These are phyloP conservation scores for Podaxis sp. DNA, from an alignment of 768 basidiomycete species.

Conservation along the genomic window DNA sequence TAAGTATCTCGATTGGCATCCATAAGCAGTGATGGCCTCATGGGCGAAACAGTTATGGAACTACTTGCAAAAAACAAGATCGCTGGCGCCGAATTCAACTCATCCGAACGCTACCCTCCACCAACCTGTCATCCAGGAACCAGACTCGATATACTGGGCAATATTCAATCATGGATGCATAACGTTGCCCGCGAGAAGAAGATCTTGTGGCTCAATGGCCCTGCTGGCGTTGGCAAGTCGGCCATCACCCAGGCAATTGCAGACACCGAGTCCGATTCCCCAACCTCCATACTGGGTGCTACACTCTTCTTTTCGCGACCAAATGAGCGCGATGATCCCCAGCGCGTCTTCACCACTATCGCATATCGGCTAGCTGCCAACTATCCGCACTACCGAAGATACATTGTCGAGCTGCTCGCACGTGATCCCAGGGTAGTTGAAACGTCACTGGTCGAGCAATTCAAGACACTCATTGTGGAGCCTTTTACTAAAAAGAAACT, in stretches of 20 bases:
- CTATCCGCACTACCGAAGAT: not conserved
- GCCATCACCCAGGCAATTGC: not conserved
- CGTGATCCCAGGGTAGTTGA: conserved; percentile 9
- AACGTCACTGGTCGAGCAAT: conserved; percentile 16
- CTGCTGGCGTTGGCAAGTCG: conserved; percentile 6
- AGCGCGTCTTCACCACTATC: conserved; percentile 14
- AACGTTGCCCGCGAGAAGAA: not conserved
- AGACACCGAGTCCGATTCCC: not conserved
- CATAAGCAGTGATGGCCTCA: not conserved
- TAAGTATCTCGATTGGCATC: no score
- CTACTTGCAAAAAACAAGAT: not conserved
- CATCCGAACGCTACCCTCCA: not conserved
- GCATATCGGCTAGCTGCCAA: conserved; percentile 22
- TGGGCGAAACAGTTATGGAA: not conserved
- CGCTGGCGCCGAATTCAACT: not conserved
- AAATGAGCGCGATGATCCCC: not conserved
- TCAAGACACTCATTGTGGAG: conserved; percentile 15
- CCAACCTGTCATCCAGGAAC: not conserved
- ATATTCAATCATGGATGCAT: not conserved
- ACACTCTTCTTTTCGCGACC: not conserved
- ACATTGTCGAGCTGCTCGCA: conserved; percentile 9
- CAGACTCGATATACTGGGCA: not conserved
- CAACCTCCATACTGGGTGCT: not conserved
- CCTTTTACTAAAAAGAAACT: conserved; percentile 5
- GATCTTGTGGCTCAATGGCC: not conserved